Evolutionary conservation across 1,284 basidiomycete genomes (phyloP).

Genomic region (Megacollybia platyphylla): DNA sequence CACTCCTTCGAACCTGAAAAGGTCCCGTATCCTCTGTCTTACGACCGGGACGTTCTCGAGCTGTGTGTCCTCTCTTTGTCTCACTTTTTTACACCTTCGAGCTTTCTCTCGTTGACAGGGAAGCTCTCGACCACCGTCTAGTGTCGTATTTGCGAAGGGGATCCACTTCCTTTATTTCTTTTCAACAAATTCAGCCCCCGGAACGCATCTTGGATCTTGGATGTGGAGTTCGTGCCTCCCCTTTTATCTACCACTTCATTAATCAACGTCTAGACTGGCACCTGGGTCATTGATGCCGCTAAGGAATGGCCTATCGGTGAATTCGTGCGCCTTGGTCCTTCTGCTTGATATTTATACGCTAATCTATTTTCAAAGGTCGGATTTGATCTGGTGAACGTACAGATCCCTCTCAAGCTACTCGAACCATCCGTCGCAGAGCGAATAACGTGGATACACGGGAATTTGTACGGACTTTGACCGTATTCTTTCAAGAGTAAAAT

Average conservation of each 20-base stretch:
- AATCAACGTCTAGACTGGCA: conserved; percentile 36
- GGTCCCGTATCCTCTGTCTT: conserved; percentile 63
- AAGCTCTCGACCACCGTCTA: conserved; percentile 45
- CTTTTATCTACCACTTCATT: neutral
- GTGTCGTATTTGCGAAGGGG: conserved; percentile 29
- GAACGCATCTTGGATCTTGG: conserved; percentile 49
- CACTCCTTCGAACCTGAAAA: conserved; percentile 60
- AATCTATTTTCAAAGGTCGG: conserved; percentile 35
- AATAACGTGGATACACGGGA: conserved; percentile 60
- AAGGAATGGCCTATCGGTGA: conserved; percentile 54
- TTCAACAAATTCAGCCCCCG: conserved; percentile 28
- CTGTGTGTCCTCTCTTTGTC: conserved; percentile 30
- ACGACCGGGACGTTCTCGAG: conserved; percentile 51
- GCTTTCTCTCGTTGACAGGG: conserved; percentile 20
- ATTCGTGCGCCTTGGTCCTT: conserved; percentile 36
- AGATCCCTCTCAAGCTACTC: conserved; percentile 40
- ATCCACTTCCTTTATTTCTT: conserved; percentile 43
- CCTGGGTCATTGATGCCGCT: conserved; percentile 62
- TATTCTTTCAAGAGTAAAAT: neutral
- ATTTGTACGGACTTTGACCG: conserved; percentile 41
- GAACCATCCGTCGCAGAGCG: conserved; percentile 36
- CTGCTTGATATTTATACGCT: neutral
- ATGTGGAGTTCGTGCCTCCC: conserved; percentile 42
- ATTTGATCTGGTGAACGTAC: conserved; percentile 62
- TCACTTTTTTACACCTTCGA: conserved; percentile 4